Conservation (phyloP, 305 asterid species). For the Fraxinus angustifolia region DNA sequence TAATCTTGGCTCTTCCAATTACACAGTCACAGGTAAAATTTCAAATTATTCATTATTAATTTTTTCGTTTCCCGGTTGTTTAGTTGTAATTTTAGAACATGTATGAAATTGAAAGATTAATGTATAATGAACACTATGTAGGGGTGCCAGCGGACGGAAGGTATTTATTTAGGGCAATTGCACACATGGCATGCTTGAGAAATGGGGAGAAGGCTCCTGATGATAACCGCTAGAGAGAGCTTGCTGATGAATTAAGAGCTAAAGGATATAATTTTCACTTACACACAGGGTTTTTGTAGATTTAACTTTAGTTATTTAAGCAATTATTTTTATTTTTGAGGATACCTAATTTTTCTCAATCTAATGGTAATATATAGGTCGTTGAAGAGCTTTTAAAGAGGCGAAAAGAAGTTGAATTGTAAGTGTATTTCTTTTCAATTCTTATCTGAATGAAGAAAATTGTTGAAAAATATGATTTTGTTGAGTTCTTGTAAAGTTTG, state of each 20-base stretch:
- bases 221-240: conserved; percentile 62
- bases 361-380: conserved; percentile 9
- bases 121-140: background rate
- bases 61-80: background rate
- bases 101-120: background rate
- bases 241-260: conserved; percentile 90
- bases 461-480: background rate
- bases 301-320: background rate
- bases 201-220: conserved; percentile 65
- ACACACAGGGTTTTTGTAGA: background rate
- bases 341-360: background rate
- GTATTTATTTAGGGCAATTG: conserved; percentile 76
- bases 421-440: background rate
- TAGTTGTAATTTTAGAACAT: background rate
- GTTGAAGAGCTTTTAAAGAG: conserved; percentile 69
- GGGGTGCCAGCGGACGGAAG: conserved; percentile 73
- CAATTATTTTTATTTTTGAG: too few relatives aligned
- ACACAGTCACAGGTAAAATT: conserved; percentile 50
- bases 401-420: conserved; percentile 77
- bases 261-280: conserved; percentile 30
- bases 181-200: conserved; percentile 70
- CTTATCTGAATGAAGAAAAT: background rate
- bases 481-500: background rate
- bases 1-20: conserved; percentile 29
- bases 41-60: background rate